These are phyloP conservation scores for Pleurotus djamor DNA, from an alignment of 768 basidiomycete species.

Conservation along the genomic window DNA sequence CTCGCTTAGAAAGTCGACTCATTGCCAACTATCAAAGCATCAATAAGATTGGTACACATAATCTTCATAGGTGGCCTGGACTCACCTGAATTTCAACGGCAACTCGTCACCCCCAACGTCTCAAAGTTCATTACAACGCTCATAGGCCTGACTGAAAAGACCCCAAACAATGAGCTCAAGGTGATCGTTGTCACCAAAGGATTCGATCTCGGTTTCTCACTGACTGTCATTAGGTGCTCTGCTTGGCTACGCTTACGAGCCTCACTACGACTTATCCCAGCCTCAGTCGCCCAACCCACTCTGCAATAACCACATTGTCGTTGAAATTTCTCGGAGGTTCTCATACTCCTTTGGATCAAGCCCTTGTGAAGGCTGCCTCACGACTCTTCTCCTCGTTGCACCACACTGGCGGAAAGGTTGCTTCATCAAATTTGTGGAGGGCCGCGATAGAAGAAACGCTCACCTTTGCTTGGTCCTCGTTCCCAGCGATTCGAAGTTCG, in stretches of 20 bases:
- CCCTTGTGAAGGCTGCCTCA: constrained; percentile 47
- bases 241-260: constrained; percentile 47
- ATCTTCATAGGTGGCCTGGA: constrained; percentile 61
- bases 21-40: constrained; percentile 55
- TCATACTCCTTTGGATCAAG: constrained; percentile 34
- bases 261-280: constrained; percentile 68
- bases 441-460: constrained; percentile 73
- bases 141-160: constrained; percentile 52
- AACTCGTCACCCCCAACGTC: constrained; percentile 68
- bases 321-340: constrained; percentile 58
- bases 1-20: constrained; percentile 65
- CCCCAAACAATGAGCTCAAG: constrained; percentile 48
- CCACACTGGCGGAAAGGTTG: constrained; percentile 77
- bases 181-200: constrained; percentile 31
- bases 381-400: constrained; percentile 62
- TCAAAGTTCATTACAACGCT: constrained; percentile 67
- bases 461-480: constrained; percentile 62
- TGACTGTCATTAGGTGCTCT: constrained; percentile 30
- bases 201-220: not conserved
- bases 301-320: constrained; percentile 50
- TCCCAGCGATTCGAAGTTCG: constrained; percentile 57
- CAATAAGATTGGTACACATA: constrained; percentile 59
- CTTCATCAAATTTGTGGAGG: constrained; percentile 68
- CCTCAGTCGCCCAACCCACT: constrained; percentile 53
- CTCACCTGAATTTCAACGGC: constrained; percentile 80